phyloP scores from a whole-genome alignment of 805 yeast species.

The Pichia nanzhaoensis region DNA sequence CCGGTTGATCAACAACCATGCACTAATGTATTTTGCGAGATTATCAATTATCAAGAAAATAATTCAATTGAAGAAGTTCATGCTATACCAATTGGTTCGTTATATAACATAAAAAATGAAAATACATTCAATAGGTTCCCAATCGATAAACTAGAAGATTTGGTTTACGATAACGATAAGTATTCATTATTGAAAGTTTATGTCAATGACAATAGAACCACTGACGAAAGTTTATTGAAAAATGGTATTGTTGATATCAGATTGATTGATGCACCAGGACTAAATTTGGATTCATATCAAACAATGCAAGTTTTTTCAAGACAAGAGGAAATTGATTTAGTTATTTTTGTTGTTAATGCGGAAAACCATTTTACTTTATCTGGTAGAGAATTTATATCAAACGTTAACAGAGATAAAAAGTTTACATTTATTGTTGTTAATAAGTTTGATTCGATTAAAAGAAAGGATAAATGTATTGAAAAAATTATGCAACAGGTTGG shows the following conservation, averaged over 20 bases:
- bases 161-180: slow-evolving; percentile 68
- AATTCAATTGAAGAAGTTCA: slow-evolving; percentile 82
- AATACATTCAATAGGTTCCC: slow-evolving; percentile 54
- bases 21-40: slow-evolving; percentile 93
- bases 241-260: slow-evolving; percentile 92
- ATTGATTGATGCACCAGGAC: slow-evolving; percentile 94
- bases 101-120: slow-evolving; percentile 50
- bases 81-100: slow-evolving; percentile 60
- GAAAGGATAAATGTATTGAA: slow-evolving; percentile 70
- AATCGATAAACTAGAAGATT: slow-evolving; percentile 51
- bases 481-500: slow-evolving; percentile 81
- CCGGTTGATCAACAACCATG: slow-evolving; percentile 99
- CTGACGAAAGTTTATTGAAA: slow-evolving; percentile 62
- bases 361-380: slow-evolving; percentile 93
- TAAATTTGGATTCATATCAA: slow-evolving; percentile 86
- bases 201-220: slow-evolving; percentile 65
- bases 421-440: slow-evolving; percentile 92
- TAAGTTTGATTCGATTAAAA: slow-evolving; percentile 78
- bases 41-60: slow-evolving; percentile 75
- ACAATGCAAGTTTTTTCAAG: slow-evolving; percentile 93
- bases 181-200: slow-evolving; percentile 75
- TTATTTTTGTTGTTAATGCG: slow-evolving; percentile 92
- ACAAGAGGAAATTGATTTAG: slow-evolving; percentile 95
- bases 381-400: slow-evolving; percentile 86
- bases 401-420: slow-evolving; percentile 87